phyloP scores from a whole-genome alignment of 371 early-diverging fungal genomes.

The Apophysomyces trapeziformis region DNA sequence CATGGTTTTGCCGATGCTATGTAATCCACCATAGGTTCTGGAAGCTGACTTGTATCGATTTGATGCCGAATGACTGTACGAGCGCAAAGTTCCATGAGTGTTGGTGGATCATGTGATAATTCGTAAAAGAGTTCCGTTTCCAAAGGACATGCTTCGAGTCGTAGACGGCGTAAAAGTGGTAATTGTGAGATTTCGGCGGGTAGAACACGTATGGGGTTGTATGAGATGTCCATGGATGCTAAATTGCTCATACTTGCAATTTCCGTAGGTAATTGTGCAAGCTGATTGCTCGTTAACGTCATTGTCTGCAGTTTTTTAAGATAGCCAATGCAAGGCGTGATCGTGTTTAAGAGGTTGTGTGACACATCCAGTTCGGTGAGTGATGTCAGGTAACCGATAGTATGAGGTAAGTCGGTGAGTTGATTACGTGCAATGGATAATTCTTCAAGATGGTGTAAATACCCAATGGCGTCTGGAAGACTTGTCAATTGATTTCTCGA shows the following conservation, averaged over 20 bases:
- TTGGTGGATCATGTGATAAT: slow-evolving; percentile 45
- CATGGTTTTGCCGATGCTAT: slow-evolving; percentile 73
- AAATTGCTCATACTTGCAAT: slow-evolving; percentile 68
- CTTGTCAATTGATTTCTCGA: slow-evolving; percentile 61
- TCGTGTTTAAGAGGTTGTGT: slow-evolving; percentile 47
- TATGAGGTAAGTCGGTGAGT: slow-evolving; percentile 62
- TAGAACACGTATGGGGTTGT: slow-evolving; percentile 56
- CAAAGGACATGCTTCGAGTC: slow-evolving; percentile 56
- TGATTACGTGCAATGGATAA: slow-evolving; percentile 64
- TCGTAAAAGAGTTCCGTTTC: slow-evolving; percentile 19
- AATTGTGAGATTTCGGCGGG: slow-evolving; percentile 46
- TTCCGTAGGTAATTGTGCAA: slow-evolving; percentile 56
- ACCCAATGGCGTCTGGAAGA: slow-evolving; percentile 70
- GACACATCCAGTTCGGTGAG: slow-evolving; percentile 60
- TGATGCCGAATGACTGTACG: slow-evolving; percentile 60
- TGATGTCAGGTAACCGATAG: slow-evolving; percentile 63
- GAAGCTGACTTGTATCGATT: slow-evolving; percentile 23
- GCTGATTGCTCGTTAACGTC: slow-evolving; percentile 23
- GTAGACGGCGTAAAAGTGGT: slow-evolving; percentile 61
- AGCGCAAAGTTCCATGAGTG: slow-evolving; percentile 77
- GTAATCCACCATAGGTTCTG: slow-evolving; percentile 61
- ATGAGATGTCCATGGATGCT: slow-evolving; percentile 61
- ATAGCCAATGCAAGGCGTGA: slow-evolving; percentile 50
- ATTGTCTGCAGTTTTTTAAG: slow-evolving; percentile 32
- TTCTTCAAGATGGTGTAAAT: slow-evolving; percentile 58